Evolutionary conservation across 179 eudicot species (phyloP), one percentile per base, ranked within the genome.

Genomic region (Actinidia arguta): DNA sequence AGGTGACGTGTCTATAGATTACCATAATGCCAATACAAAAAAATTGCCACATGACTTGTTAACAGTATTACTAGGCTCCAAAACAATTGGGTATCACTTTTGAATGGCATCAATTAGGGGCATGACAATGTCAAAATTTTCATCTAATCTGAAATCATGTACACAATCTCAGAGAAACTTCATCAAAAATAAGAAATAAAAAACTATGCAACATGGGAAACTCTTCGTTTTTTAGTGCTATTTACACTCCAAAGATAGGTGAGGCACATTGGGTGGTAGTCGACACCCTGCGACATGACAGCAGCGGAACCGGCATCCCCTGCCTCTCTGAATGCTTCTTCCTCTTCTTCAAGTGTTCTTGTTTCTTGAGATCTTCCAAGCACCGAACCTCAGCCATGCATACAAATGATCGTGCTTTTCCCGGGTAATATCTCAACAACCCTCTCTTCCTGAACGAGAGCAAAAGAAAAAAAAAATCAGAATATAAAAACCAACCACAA

Each of bases 371-470:
- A 85, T 90, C 93, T 47, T 85, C 93, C 84, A 89, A 62, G 61
- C 89, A 88, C 51, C 72, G 85, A 25, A 86, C 92, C 51, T 91
- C 93, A 3, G 82, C 88, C 83, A 91, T 83, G 73, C 88, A 83
- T 3, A 70, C 69, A 67, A 86, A 91, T 14, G 93, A 89, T 85
- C 93, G 89, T 3, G 93, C 78, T 88, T 91, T 91, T 14, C 87
- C 93, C 0, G 92, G 81, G 85, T 91, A 91, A 69, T 82, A 91
- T 78, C 89, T 88, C 46, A 92, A 91, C 55, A 89, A 79, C 55
- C 93, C 93, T 85, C 88, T 88, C 87, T 90, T 89, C n/a, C 47
- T 8, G 18, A 36, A 68, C 48, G 73, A 39, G 62, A 18, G 62
- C 17, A 13, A 39, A 42, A 39, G 46, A 17, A 68, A 68, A 6